These are phyloP conservation scores for Myrmaecium sp. DNA, from an alignment of 2,329 filamentous ascomycete species.

Conservation along the genomic window DNA sequence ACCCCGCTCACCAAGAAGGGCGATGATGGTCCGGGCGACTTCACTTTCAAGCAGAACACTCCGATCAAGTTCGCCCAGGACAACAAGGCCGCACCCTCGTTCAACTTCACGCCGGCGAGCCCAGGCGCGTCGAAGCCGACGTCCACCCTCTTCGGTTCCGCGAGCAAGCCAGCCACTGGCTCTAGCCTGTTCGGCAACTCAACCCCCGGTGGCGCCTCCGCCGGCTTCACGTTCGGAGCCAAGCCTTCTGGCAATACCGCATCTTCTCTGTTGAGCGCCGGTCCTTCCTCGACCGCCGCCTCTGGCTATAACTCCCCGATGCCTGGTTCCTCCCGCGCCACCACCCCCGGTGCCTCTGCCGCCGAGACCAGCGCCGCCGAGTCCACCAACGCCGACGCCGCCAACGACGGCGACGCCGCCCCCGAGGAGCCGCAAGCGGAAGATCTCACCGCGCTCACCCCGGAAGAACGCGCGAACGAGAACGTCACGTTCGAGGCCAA, in stretches of 20 bases:
- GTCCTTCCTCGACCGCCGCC: conserved; percentile 2
- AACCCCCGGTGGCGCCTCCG: conserved; percentile 1
- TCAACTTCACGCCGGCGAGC: conserved; percentile 5
- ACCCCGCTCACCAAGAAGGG: too few species aligned
- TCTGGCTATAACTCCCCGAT: conserved; percentile 3
- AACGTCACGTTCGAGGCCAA: conserved; percentile 15
- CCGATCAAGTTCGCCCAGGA: conserved; percentile 17
- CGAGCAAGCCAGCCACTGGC: not conserved
- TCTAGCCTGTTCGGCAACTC: too few species aligned
- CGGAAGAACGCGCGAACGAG: conserved; percentile 13
- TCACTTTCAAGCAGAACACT: conserved; percentile 19
- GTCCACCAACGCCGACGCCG: conserved; percentile 9
- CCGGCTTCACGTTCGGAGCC: conserved; percentile 4
- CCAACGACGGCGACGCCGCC: conserved; percentile 12
- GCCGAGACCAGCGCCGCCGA: conserved; percentile 12
- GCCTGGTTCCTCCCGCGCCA: conserved; percentile 15
- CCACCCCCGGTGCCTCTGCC: conserved; percentile 17
- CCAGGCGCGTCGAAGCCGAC: conserved; percentile 8
- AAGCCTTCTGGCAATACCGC: conserved; percentile 2
- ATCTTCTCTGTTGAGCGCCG: conserved; percentile 4
- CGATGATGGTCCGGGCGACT: conserved; percentile 13
- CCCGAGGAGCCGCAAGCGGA: conserved; percentile 13
- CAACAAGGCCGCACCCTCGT: conserved; percentile 1
- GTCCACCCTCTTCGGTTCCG: conserved; percentile 2
- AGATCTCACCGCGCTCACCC: conserved; percentile 15